These are phyloP conservation scores for Pyrenula aspistea DNA, from an alignment of 495 filamentous ascomycete species.

Conservation along the genomic window DNA sequence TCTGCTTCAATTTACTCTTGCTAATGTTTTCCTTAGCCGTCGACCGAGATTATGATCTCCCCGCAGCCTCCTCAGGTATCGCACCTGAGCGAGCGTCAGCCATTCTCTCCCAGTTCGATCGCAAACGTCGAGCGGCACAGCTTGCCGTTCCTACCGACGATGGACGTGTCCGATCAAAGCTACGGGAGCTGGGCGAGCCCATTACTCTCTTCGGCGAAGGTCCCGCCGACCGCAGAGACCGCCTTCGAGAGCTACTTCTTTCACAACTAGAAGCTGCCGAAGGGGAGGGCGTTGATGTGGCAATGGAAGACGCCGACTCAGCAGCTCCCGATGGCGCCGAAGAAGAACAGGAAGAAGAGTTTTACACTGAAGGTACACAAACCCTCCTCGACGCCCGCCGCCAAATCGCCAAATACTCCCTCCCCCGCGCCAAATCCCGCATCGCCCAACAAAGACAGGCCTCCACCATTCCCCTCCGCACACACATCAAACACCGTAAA, in stretches of 20 bases:
- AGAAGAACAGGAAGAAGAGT: constrained; percentile 81
- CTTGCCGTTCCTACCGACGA: constrained; percentile 96
- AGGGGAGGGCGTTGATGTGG: constrained; percentile 22
- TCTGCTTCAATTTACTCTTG: too few relatives aligned
- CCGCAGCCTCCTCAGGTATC: constrained; percentile 57
- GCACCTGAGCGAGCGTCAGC: constrained; percentile 83
- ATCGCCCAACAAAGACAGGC: constrained; percentile 68
- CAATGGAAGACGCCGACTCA: constrained; percentile 20
- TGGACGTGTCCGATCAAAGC: constrained; percentile 62
- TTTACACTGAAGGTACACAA: constrained; percentile 73
- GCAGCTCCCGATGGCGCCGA: constrained; percentile 36
- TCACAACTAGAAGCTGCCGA: constrained; percentile 48
- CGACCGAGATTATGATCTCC: constrained; percentile 79
- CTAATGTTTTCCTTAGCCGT: constrained; percentile 37
- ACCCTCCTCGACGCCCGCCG: constrained; percentile 67
- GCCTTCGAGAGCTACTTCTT: constrained; percentile 70
- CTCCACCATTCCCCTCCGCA: constrained; percentile 68
- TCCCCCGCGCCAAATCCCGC: constrained; percentile 69
- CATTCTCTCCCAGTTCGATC: constrained; percentile 78
- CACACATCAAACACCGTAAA: constrained; percentile 83
- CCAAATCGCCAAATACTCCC: constrained; percentile 72
- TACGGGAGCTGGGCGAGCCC: constrained; percentile 80
- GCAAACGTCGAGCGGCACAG: constrained; percentile 75
- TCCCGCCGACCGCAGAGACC: constrained; percentile 71
- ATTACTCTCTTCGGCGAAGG: constrained; percentile 95